phyloP scores from a whole-genome alignment of 495 filamentous ascomycete genomes.

The Lasiosphaeria hispida region DNA sequence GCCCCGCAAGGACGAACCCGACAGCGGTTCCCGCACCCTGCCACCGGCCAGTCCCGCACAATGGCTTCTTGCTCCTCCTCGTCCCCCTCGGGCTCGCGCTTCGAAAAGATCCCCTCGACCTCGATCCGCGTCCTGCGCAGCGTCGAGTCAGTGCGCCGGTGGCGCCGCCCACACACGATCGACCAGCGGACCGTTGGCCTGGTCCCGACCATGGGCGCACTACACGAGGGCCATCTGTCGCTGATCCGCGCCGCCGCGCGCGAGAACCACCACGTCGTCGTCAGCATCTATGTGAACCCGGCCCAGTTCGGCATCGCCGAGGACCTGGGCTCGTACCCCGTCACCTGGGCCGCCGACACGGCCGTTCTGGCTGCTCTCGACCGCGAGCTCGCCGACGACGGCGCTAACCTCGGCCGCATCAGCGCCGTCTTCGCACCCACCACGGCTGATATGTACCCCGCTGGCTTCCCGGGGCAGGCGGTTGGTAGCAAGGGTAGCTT shows the following conservation, averaged over 20 bases:
- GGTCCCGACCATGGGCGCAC: constrained; percentile 95
- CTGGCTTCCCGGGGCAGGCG: constrained; percentile 77
- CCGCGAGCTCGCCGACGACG: constrained; percentile 61
- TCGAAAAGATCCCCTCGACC: constrained; percentile 49
- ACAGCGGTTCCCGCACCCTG: neutral
- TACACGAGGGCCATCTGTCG: constrained; percentile 87
- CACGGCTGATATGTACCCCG: constrained; percentile 82
- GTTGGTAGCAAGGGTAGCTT: constrained; percentile 78
- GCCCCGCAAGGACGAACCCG: neutral
- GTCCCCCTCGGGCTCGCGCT: constrained; percentile 3
- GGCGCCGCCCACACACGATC: constrained; percentile 65
- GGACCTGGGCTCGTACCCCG: constrained; percentile 82
- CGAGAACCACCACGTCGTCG: constrained; percentile 81
- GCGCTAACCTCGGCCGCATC: constrained; percentile 61
- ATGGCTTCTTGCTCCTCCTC: constrained; percentile 24
- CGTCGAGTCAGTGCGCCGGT: constrained; percentile 65
- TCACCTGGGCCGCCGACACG: constrained; percentile 81
- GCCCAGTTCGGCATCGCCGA: constrained; percentile 93
- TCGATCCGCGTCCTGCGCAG: constrained; percentile 72
- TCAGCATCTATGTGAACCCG: constrained; percentile 92
- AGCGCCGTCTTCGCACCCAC: constrained; percentile 82
- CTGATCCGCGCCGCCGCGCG: constrained; percentile 81
- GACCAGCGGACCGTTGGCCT: constrained; percentile 74
- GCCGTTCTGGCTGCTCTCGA: constrained; percentile 65
- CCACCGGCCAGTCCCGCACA: constrained; percentile 22